Conservation (phyloP, 2,329 filamentous ascomycete genomes). For the Exophiala mesophila region DNA sequence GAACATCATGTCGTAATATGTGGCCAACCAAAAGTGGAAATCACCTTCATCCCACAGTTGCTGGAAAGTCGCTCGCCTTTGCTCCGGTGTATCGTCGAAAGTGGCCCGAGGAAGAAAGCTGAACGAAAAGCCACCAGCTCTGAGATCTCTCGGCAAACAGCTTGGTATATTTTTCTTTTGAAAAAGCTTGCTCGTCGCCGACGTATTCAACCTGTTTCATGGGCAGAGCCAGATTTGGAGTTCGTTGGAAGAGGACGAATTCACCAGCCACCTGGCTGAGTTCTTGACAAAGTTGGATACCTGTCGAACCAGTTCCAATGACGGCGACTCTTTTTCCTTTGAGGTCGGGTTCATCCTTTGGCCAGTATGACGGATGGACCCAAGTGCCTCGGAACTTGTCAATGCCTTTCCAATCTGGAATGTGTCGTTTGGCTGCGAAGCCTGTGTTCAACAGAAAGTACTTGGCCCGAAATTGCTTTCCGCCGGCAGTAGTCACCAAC, state of each 20-base stretch:
- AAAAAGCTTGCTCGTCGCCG: background rate
- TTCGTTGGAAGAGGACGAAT: constrained; percentile 54
- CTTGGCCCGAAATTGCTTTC: constrained; percentile 23
- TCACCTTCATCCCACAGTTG: constrained; percentile 48
- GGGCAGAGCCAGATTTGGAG: constrained; percentile 59
- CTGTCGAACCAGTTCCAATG: constrained; percentile 60
- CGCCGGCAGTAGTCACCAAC: constrained; percentile 40
- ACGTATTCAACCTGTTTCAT: background rate
- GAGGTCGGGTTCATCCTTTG: constrained; percentile 46
- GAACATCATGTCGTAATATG: constrained; percentile 49
- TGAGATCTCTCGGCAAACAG: too few relatives aligned
- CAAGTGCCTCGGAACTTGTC: constrained; percentile 54
- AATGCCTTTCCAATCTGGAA: constrained; percentile 56
- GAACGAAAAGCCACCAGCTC: too few relatives aligned
- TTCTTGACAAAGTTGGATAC: constrained; percentile 59
- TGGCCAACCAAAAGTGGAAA: constrained; percentile 47
- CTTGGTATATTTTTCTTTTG: too few relatives aligned
- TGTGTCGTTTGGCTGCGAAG: constrained; percentile 53
- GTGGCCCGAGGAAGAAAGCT: background rate
- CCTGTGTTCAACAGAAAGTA: constrained; percentile 47
- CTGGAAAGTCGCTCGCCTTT: constrained; percentile 46
- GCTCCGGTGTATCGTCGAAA: constrained; percentile 28
- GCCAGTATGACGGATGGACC: constrained; percentile 57
- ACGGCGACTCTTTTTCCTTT: constrained; percentile 56
- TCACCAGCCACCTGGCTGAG: constrained; percentile 48